A percentile compares a stretch with the other conserved stretches of the same genome.
These are phyloP conservation scores for Magnusiomyces tetraspermus DNA, from an alignment of 1,139 yeast species.

Conservation along the genomic window DNA sequence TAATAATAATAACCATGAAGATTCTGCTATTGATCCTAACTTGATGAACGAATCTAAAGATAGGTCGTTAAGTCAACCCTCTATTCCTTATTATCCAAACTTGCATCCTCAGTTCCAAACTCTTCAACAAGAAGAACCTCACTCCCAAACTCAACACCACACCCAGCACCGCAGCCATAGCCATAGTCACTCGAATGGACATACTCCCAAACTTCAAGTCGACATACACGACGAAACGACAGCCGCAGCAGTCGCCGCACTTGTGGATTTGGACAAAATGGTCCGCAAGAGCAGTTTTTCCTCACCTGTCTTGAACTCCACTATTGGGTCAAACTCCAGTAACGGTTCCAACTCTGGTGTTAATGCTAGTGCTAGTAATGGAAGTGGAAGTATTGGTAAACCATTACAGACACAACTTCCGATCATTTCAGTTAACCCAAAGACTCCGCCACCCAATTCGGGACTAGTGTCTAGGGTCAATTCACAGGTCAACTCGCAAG, in stretches of 20 bases:
- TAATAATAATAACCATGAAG: neutral
- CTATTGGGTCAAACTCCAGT: neutral
- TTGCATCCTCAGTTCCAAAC: neutral
- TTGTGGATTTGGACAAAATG: conserved; percentile 2
- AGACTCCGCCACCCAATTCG: neutral
- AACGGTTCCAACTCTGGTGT: neutral
- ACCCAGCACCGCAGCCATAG: neutral
- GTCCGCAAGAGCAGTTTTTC: neutral
- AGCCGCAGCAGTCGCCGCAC: conserved; percentile 6
- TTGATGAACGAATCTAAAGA: too few species aligned
- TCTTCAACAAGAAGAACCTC: neutral
- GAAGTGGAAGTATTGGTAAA: too few species aligned
- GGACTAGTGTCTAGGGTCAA: neutral
- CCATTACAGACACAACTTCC: neutral
- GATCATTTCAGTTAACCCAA: conserved; percentile 1
- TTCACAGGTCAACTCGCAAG: neutral
- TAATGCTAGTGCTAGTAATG: neutral
- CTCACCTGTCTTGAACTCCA: neutral
- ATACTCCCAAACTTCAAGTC: neutral
- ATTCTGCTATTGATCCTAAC: neutral
- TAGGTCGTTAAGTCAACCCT: too few species aligned
- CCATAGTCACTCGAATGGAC: neutral
- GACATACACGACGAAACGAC: neutral
- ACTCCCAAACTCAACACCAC: neutral
- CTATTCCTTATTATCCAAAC: too few species aligned